Conservation (phyloP, 225 moss, liverwort and hornwort species). For the Physcomitrellopsis africana region DNA sequence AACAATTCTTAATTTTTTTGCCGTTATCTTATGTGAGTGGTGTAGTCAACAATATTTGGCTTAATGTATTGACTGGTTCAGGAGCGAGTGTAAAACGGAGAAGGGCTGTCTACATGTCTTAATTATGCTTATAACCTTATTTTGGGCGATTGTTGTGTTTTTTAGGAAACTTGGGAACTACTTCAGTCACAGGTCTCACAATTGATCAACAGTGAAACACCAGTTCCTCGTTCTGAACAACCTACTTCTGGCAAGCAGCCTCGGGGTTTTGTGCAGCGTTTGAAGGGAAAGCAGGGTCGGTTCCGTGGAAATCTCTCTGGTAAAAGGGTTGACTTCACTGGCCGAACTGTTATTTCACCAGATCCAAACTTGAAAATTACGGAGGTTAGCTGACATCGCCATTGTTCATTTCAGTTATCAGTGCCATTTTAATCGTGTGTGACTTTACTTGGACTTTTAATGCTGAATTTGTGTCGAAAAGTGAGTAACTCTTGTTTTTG, state of each 20-base stretch:
- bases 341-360: constrained; percentile 97
- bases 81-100: background rate
- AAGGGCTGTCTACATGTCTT: constrained; percentile 18
- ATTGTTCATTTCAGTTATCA: background rate
- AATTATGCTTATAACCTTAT: background rate
- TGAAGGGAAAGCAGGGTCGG: constrained; percentile 97
- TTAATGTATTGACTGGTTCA: constrained; percentile 11
- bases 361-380: constrained; percentile 98
- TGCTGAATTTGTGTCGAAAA: background rate
- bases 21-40: constrained; percentile 8
- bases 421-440: background rate
- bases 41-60: background rate
- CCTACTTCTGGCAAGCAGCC: constrained; percentile 88
- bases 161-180: constrained; percentile 98
- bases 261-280: constrained; percentile 94
- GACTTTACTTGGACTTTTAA: background rate
- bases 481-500: constrained; percentile 4
- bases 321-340: constrained; percentile 96
- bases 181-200: constrained; percentile 93
- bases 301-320: constrained; percentile 98
- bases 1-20: constrained; percentile 8
- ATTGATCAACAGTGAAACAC: constrained; percentile 92
- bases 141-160: constrained; percentile 23
- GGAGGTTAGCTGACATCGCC: constrained; percentile 60
- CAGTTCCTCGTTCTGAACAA: constrained; percentile 82